A percentile compares a stretch with the other conserved stretches of the same genome.
phyloP scores from a whole-genome alignment of 768 basidiomycete species.

The Tricholoma sp. region DNA sequence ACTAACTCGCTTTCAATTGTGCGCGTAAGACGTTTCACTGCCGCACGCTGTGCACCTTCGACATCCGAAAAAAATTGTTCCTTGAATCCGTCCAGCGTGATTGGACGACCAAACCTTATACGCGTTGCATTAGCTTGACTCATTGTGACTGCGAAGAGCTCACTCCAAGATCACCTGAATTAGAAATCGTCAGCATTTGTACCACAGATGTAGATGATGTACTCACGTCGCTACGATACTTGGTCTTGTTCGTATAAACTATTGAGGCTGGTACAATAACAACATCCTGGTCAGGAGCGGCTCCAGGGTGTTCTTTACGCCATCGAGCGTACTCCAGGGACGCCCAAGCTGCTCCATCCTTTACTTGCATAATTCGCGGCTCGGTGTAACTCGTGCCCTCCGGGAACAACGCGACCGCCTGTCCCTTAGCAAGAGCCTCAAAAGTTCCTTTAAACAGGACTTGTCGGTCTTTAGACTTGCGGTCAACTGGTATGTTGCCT shows the following conservation, averaged over 20 bases:
- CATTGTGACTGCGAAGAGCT: constrained; percentile 32
- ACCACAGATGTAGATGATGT: constrained; percentile 21
- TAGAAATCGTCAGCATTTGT: neutral
- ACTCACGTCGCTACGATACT: constrained; percentile 87
- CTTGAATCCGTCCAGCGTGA: constrained; percentile 67
- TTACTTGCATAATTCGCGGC: constrained; percentile 87
- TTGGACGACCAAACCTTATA: constrained; percentile 78
- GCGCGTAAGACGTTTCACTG: constrained; percentile 84
- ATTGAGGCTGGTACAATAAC: constrained; percentile 81
- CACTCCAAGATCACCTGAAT: constrained; percentile 31
- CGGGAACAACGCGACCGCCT: constrained; percentile 89
- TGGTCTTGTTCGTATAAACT: constrained; percentile 93
- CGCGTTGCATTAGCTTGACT: neutral
- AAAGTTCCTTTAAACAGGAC: constrained; percentile 86
- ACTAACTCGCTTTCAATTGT: constrained; percentile 66
- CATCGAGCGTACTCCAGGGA: constrained; percentile 90
- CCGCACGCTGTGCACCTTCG: constrained; percentile 67
- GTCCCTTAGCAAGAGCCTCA: constrained; percentile 72
- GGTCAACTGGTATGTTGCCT: constrained; percentile 97
- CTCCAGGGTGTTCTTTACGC: constrained; percentile 51
- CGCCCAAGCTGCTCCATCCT: constrained; percentile 94
- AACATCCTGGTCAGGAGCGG: constrained; percentile 40
- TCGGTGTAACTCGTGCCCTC: constrained; percentile 94
- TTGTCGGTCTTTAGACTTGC: constrained; percentile 90
- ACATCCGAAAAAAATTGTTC: constrained; percentile 69